Conservation (phyloP, 148 eudicot genomes). For the Persicaria maculosa region DNA sequence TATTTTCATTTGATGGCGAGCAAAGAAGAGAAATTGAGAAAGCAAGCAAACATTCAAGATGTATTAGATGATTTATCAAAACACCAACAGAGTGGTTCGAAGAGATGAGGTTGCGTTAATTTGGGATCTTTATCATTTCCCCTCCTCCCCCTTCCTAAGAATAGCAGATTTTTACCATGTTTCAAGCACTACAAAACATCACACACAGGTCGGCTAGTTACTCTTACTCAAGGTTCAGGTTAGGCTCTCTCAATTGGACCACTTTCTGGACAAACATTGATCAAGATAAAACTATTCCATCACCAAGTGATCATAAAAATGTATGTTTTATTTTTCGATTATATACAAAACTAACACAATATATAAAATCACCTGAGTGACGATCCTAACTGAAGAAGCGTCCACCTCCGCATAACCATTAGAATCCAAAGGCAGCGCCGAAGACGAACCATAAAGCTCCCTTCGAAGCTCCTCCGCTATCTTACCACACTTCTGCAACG, state of each 20-base stretch:
- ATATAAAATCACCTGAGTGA: conserved; percentile 57
- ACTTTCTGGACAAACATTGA: not conserved
- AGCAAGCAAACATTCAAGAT: not conserved
- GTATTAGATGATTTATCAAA: no score
- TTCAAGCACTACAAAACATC: not conserved
- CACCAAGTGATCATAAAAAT: not conserved
- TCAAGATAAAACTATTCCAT: not conserved
- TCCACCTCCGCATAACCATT: conserved; percentile 66
- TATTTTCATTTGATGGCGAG: not conserved
- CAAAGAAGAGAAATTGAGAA: not conserved
- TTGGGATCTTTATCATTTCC: not conserved
- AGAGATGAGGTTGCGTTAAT: not conserved
- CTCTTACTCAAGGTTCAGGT: not conserved
- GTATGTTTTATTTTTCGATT: not conserved
- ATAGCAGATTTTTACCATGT: not conserved
- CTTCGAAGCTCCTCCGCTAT: conserved; percentile 72
- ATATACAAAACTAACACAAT: not conserved
- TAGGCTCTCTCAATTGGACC: not conserved
- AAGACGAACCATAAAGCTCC: conserved; percentile 64
- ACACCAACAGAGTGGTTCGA: no score
- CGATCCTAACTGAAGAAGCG: conserved; percentile 62
- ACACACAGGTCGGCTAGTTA: not conserved
- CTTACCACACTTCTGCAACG: conserved; percentile 69
- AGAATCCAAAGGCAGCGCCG: conserved; percentile 15
- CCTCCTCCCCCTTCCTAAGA: not conserved